phyloP scores from a whole-genome alignment of 345 rosid species.

The Odontarrhena argentea region DNA sequence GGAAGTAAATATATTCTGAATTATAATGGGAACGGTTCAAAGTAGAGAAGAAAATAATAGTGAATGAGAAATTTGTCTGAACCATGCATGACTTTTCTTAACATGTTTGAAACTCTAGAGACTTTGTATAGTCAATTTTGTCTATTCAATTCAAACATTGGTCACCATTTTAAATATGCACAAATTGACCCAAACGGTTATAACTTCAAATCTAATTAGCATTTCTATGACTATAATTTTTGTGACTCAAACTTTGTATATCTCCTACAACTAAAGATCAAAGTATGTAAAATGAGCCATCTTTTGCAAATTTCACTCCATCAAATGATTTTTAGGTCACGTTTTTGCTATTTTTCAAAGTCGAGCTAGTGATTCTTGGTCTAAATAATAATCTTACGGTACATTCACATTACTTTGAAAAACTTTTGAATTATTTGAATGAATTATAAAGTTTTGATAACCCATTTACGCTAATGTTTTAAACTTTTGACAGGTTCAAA shows the following conservation, averaged over 20 bases:
- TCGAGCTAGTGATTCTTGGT: no score
- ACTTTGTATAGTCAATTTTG: slow-evolving; percentile 2
- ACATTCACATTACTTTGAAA: not conserved
- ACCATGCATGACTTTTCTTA: not conserved
- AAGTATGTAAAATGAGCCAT: no score
- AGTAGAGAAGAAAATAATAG: not conserved
- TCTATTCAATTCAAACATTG: not conserved
- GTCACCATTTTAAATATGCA: not conserved
- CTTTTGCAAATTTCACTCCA: no score
- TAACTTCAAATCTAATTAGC: no score
- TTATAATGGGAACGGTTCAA: slow-evolving; percentile 4
- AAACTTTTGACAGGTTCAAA: slow-evolving; percentile 2
- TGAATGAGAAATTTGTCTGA: slow-evolving; percentile 1
- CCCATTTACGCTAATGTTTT: not conserved
- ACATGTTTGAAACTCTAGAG: slow-evolving; percentile 24
- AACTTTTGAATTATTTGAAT: not conserved
- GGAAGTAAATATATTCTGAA: not conserved
- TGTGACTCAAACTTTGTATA: no score
- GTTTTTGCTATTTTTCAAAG: no score
- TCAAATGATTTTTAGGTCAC: no score
- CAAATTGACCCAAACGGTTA: not conserved
- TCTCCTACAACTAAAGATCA: no score
- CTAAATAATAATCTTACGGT: no score
- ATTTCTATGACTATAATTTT: no score
- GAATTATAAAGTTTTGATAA: not conserved